Evolutionary conservation across 2,329 filamentous ascomycete species (phyloP), one percentile per base, ranked within the genome.

Genomic region (Aspergillus ruber): DNA sequence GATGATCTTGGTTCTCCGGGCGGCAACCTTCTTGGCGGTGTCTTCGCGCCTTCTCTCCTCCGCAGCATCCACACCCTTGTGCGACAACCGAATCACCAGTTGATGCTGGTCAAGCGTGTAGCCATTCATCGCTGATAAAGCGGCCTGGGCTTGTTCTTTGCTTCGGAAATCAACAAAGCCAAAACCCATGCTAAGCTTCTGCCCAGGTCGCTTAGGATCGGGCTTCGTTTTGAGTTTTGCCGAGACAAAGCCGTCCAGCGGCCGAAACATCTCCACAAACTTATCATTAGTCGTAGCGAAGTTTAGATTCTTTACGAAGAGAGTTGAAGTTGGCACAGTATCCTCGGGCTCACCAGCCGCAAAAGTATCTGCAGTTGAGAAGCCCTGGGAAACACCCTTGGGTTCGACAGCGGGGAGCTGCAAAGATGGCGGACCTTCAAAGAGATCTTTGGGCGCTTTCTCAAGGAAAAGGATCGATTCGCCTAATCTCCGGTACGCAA

Each of bases 111-210:
- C 89, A n/a, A 98, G 79, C 35, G 82, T 82, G 67, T 88, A 82
- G 9, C 90, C 89, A 66, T 97, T 84, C 88, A 97, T 93, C n/a
- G 83, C 81, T 56, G 82, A 79, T 49, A 89, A 75, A 20, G 91
- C 93, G 41, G 86, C 84, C 56, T 88, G 81, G 1, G 93, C 91
- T 60, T 90, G 81, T 36, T 77, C 79, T 61, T 88, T 88, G 56
- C 79, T 84, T 50, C 79, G 80, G 71, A 97, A 98, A 60, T 95
- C 90, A 50, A 90, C 81, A 67, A 98, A 98, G 40, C 90, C 93
- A 65, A 95, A 98, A 33, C 93, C 93, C 90, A 97, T 96, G 65
- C 90, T 96, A 46, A 98, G 81, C 3, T 86, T 80, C 68, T 95
- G 85, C 7, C 87, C 88, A 15, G 88, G 84, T 62, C 86, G 87